Evolutionary conservation across 495 filamentous ascomycete genomes (phyloP).

Genomic region (Aspergillus haitiensis): DNA sequence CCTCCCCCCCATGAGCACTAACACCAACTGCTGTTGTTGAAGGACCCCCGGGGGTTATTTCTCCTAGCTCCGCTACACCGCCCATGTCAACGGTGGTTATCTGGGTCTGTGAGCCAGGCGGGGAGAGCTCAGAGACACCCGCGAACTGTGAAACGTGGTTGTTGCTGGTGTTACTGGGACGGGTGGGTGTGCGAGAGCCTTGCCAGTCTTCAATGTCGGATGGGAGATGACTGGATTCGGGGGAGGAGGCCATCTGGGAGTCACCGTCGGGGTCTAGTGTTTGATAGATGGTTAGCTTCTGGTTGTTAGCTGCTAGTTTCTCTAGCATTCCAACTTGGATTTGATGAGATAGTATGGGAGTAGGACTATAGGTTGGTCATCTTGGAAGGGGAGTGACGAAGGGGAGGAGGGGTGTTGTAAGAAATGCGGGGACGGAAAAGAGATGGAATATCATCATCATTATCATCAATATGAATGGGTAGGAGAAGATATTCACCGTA

Average conservation of each 20-base stretch:
- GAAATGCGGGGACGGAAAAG: conserved; percentile 12
- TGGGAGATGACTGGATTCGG: conserved; percentile 39
- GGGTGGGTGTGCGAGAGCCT: conserved; percentile 42
- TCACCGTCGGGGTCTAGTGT: conserved; percentile 54
- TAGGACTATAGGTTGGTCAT: no score
- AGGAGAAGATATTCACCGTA: not conserved
- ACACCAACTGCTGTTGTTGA: not conserved
- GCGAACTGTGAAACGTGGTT: conserved; percentile 23
- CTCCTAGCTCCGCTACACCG: not conserved
- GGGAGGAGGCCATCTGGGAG: conserved; percentile 58
- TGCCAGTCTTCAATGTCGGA: conserved; percentile 29
- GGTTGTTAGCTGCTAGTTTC: not conserved
- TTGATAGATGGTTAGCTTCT: conserved; percentile 4
- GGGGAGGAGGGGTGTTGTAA: not conserved
- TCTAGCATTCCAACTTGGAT: no score
- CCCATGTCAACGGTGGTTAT: conserved; percentile 11
- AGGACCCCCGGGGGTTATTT: not conserved
- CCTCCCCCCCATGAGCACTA: not conserved
- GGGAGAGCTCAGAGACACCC: conserved; percentile 49
- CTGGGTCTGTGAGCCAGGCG: conserved; percentile 53
- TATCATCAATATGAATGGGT: not conserved
- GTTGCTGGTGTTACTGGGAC: conserved; percentile 14
- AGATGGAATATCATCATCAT: not conserved
- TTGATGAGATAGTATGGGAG: no score
- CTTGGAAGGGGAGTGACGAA: no score